Evolutionary conservation across 805 yeast species (phyloP).

Genomic region (Myxozyma sirexii): DNA sequence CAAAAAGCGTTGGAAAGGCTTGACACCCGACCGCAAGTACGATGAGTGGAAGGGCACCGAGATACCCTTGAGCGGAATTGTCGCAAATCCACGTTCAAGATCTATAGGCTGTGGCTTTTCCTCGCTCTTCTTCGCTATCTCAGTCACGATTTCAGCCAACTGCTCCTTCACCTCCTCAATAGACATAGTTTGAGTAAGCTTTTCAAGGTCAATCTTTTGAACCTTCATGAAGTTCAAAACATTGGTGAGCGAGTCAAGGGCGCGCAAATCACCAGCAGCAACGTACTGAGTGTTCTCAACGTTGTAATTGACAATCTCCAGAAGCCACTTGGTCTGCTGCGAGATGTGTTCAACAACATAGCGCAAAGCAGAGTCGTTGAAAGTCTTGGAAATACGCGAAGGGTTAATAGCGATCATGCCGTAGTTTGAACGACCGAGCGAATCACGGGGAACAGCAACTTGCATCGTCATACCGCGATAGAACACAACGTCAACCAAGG

Average conservation of each 20-base stretch:
- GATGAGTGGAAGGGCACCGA: conserved; percentile 99
- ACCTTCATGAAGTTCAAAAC: conserved; percentile 90
- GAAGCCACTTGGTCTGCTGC: conserved; percentile 83
- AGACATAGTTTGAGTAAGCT: conserved; percentile 77
- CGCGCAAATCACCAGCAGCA: conserved; percentile 98
- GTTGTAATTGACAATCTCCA: conserved; percentile 97
- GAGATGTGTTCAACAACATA: conserved; percentile 90
- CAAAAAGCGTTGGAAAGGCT: conserved; percentile 97
- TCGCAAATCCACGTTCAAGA: conserved; percentile 95
- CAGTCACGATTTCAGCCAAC: conserved; percentile 82
- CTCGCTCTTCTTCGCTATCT: conserved; percentile 74
- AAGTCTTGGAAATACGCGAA: conserved; percentile 83
- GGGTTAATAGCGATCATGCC: conserved; percentile 99
- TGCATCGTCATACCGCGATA: conserved; percentile 99
- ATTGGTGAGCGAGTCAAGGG: conserved; percentile 87
- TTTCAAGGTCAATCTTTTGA: conserved; percentile 90
- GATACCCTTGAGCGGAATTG: conserved; percentile 96
- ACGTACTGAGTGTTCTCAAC: conserved; percentile 98
- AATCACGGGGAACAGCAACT: conserved; percentile 98
- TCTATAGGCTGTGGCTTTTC: conserved; percentile 97
- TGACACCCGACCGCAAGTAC: conserved; percentile 97
- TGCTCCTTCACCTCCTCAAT: conserved; percentile 88
- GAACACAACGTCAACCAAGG: conserved; percentile 50
- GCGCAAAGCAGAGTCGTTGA: conserved; percentile 89
- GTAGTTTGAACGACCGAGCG: conserved; percentile 91